Conservation (phyloP, 345 rosid genomes). For the Trapa incisa region DNA sequence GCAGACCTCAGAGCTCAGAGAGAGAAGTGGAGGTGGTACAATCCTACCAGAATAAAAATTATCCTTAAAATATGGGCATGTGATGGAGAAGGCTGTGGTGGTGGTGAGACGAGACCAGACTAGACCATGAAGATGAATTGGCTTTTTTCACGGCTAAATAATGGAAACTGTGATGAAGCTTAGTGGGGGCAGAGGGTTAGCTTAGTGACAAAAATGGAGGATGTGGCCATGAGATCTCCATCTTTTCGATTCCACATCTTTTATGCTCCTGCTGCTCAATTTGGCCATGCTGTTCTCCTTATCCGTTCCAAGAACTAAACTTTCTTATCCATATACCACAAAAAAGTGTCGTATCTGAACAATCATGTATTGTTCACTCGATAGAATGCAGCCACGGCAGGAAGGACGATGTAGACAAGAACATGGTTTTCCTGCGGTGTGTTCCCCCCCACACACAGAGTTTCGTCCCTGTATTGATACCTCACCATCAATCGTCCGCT, state of each 20-base stretch:
- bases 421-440: too few relatives aligned
- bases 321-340: too few relatives aligned
- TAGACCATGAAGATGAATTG: not conserved
- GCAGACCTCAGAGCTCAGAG: not conserved
- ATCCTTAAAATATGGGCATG: too few relatives aligned
- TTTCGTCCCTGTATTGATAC: too few relatives aligned
- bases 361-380: too few relatives aligned
- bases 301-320: too few relatives aligned
- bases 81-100: slow-evolving; percentile 11
- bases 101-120: not conserved
- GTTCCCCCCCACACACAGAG: too few relatives aligned
- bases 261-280: not conserved
- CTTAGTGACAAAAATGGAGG: slow-evolving; percentile 27
- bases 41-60: too few relatives aligned
- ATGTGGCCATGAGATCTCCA: slow-evolving; percentile 39
- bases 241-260: slow-evolving; percentile 7
- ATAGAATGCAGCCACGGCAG: too few relatives aligned
- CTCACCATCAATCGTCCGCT: too few relatives aligned
- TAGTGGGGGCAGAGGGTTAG: not conserved
- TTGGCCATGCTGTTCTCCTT: not conserved
- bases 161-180: slow-evolving; percentile 7
- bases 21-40: not conserved
- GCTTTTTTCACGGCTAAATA: not conserved
- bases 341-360: too few relatives aligned
- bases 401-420: too few relatives aligned